These are phyloP conservation scores for Mimosa pudica DNA, from an alignment of 306 rosid genomes.

Conservation along the genomic window DNA sequence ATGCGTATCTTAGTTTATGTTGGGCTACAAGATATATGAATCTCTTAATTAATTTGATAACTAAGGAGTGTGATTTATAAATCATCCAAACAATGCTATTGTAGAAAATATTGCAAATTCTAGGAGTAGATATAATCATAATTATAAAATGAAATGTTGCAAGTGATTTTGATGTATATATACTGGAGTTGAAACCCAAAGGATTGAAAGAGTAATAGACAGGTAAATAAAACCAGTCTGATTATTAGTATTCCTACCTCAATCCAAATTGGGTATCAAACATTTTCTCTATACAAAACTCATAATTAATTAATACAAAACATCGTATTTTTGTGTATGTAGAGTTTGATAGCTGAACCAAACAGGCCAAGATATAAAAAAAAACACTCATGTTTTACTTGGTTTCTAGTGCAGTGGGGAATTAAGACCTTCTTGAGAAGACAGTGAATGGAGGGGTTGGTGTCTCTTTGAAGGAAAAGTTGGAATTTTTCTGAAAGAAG, in stretches of 20 bases:
- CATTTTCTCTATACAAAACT: constrained; percentile 39
- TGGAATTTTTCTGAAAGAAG: constrained; percentile 54
- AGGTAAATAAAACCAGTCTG: constrained; percentile 15
- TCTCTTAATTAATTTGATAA: no score
- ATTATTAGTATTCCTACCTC: constrained; percentile 32
- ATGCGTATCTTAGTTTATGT: no score
- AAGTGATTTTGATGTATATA: background rate
- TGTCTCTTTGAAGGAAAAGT: constrained; percentile 54
- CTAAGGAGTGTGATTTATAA: no score
- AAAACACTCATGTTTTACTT: background rate
- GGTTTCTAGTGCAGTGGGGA: constrained; percentile 51
- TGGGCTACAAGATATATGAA: no score
- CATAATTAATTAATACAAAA: constrained; percentile 22
- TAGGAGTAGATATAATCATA: no score
- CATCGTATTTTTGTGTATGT: constrained; percentile 38
- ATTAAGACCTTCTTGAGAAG: constrained; percentile 64
- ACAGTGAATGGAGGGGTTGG: constrained; percentile 50
- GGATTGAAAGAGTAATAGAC: background rate
- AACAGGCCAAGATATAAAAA: constrained; percentile 8
- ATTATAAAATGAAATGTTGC: background rate
- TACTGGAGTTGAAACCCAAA: constrained; percentile 3
- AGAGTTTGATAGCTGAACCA: constrained; percentile 1
- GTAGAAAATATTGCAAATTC: no score
- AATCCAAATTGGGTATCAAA: constrained; percentile 35
- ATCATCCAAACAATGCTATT: no score